Conservation (phyloP, 306 rosid genomes). For the Sphenostylis stenocarpa region DNA sequence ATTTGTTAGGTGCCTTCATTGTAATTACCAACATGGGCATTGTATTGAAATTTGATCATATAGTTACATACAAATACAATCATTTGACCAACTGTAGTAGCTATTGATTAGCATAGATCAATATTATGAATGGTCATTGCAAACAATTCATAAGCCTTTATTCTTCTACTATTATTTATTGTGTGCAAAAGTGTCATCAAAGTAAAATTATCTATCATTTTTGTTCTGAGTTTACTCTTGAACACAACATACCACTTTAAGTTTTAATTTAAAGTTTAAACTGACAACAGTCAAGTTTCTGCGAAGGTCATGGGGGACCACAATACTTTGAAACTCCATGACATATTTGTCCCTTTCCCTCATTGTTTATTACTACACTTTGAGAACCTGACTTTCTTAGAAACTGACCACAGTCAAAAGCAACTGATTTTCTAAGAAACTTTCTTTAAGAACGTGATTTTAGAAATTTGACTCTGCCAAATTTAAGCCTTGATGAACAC, state of each 20-base stretch:
- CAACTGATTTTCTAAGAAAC: constrained; percentile 16
- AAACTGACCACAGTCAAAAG: background rate
- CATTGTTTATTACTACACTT: background rate
- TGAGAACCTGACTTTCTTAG: background rate
- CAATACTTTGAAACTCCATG: background rate
- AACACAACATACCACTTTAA: background rate
- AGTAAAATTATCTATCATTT: constrained; percentile 23
- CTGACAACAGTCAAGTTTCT: background rate
- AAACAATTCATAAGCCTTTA: constrained; percentile 4
- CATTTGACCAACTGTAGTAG: background rate
- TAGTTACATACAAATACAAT: background rate
- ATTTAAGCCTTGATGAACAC: background rate
- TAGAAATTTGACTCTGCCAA: background rate
- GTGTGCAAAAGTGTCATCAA: background rate
- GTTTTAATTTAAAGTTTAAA: background rate
- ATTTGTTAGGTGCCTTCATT: background rate
- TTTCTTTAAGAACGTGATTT: constrained; percentile 1
- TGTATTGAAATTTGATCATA: background rate
- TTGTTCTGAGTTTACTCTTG: constrained; percentile 9
- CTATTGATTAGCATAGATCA: constrained; percentile 6
- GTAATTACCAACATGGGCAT: background rate
- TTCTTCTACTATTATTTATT: background rate
- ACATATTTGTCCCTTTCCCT: background rate
- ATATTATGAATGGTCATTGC: background rate
- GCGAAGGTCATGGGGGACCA: constrained; percentile 8